A percentile compares a stretch with the other conserved stretches of the same genome.
Conservation (phyloP, 441 rosid genomes). For the Eruca vesicaria region DNA sequence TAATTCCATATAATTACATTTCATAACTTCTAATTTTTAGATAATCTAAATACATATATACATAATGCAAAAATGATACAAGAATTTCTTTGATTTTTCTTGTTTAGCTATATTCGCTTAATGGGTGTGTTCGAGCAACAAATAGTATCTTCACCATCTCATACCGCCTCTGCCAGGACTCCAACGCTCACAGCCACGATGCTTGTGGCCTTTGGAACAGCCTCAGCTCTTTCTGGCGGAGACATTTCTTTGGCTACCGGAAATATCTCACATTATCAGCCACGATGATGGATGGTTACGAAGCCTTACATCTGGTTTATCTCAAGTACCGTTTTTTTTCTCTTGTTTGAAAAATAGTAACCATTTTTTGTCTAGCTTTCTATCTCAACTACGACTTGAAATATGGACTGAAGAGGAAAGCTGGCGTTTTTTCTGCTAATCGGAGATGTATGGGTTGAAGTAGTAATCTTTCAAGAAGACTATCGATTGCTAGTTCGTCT, state of each 20-base stretch:
- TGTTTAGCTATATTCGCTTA: conserved; percentile 13
- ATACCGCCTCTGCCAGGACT: no score
- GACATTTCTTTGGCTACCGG: background rate
- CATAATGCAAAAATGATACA: background rate
- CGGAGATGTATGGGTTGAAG: background rate
- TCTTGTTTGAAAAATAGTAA: background rate
- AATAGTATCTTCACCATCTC: no score
- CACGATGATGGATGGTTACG: background rate
- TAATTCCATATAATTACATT: background rate
- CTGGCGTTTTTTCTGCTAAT: background rate
- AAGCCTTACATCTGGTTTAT: background rate
- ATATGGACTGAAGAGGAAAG: background rate
- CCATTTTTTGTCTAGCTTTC: background rate
- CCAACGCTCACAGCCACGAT: no score
- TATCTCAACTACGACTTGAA: background rate
- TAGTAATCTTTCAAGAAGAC: no score
- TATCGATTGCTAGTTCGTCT: no score
- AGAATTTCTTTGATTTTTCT: background rate
- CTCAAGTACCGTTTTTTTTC: background rate
- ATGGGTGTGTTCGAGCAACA: no score
- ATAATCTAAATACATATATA: background rate
- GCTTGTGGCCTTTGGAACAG: no score
- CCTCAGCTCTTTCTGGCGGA: no score
- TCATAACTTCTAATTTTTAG: background rate
- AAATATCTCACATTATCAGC: background rate